Conservation (phyloP, 768 basidiomycete species). For the Dacryopinax spathularia region DNA sequence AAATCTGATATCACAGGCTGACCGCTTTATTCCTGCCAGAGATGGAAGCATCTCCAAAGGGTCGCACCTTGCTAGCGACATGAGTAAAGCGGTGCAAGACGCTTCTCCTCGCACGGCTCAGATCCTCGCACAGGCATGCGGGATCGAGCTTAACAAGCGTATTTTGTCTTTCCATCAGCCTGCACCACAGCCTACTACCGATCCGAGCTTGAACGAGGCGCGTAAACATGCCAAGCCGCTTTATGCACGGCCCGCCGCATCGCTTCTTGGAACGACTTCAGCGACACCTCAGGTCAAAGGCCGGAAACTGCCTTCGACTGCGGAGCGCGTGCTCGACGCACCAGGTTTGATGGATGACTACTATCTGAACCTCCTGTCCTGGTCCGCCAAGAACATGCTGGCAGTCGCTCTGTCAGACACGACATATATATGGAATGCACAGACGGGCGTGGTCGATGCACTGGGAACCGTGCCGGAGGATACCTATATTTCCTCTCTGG, state of each 20-base stretch:
- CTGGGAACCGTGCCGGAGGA: conserved; percentile 63
- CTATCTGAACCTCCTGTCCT: conserved; percentile 85
- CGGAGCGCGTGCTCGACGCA: conserved; percentile 89
- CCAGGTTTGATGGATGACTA: conserved; percentile 80
- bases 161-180: conserved; percentile 81
- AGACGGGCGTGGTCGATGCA: conserved; percentile 68
- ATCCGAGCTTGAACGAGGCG: conserved; percentile 58
- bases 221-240: conserved; percentile 64
- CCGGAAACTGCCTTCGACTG: conserved; percentile 70
- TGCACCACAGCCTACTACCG: conserved; percentile 64
- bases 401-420: conserved; percentile 78
- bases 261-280: conserved; percentile 43
- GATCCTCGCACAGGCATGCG: conserved; percentile 16
- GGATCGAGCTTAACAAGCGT: conserved; percentile 29
- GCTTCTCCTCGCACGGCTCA: not conserved
- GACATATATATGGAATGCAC: conserved; percentile 91
- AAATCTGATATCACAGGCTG: not conserved
- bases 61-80: not conserved
- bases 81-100: not conserved
- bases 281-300: conserved; percentile 52
- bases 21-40: not conserved
- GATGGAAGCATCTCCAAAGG: not conserved
- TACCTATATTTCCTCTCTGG: conserved; percentile 58
- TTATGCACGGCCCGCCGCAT: conserved; percentile 49
- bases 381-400: conserved; percentile 75